Evolutionary conservation across 352 stramenopile species (phyloP), one percentile per base, ranked within the genome.

Genomic region (Aphanomyces astaci): DNA sequence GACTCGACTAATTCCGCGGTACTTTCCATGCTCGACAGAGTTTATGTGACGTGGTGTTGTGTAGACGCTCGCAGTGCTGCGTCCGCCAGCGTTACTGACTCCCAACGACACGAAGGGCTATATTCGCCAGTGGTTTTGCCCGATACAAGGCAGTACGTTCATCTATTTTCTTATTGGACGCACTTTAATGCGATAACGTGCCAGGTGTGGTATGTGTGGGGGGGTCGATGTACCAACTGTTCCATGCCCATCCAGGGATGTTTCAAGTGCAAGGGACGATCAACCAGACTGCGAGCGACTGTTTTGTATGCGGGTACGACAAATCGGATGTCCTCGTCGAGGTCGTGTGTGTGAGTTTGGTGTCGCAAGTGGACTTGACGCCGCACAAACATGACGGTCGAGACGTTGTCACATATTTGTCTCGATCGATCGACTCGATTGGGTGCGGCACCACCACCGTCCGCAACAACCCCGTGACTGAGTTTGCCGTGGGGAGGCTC

Each of bases 261-360:
- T 64, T 46, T 22, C 56, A 36, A 53, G 22, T 11, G 2, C 56
- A 64, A 46, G n/a, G 28, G 22, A 64, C 56, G 36, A 64, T 64
- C 11, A 22, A 49, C 43, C 56, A 64, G n/a, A 19, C 22, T 11
- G 28, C 22, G 3, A 36, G 28, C 43, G 56, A 64, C 43, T 64
- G 56, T 25, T 64, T 46, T 27, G 25, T 64, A 11, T 51, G 43
- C 13, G 56, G 56, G 28, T 64, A 64, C 56, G 17, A 51, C 25
- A 11, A n/a, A 10, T 1, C n/a, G 10, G 33, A 64, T 4, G 49
- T 13, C 3, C 43, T 64, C 3, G 24, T 53, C n/a, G 56, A 64
- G 49, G 43, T 64, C 28, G 39, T 31, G 24, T 31, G 56, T 24
- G 56, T 64, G n/a, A 64, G 24, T 25, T n/a, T 64, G 7, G 7